A percentile compares a stretch with the other conserved stretches of the same genome.
Evolutionary conservation across 495 filamentous ascomycete genomes (phyloP).

Genomic region (Lichina pygmaea): DNA sequence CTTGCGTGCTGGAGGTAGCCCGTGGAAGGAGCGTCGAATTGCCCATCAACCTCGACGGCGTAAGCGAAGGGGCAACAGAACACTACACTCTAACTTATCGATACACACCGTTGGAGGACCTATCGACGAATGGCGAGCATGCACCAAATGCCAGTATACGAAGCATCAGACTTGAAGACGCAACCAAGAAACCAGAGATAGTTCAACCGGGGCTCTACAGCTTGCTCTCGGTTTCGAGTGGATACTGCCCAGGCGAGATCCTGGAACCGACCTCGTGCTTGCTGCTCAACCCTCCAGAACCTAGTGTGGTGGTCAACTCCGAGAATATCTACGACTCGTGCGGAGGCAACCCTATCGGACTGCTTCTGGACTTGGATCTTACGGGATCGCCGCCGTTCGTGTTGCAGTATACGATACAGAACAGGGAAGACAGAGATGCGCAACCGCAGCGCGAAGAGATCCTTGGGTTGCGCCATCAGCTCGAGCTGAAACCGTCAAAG

Average conservation of each 20-base stretch:
- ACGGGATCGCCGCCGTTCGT: slow-evolving; percentile 75
- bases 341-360: slow-evolving; percentile 71
- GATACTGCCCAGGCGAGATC: slow-evolving; percentile 65
- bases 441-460: slow-evolving; percentile 23
- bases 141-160: slow-evolving; percentile 14
- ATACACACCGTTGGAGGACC: slow-evolving; percentile 40
- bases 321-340: slow-evolving; percentile 83
- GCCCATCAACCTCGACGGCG: slow-evolving; percentile 41
- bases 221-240: slow-evolving; percentile 45
- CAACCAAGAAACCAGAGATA: slow-evolving; percentile 15
- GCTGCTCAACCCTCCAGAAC: slow-evolving; percentile 72
- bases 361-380: slow-evolving; percentile 64
- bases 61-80: slow-evolving; percentile 24
- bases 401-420: slow-evolving; percentile 41
- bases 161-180: slow-evolving; percentile 14
- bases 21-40: slow-evolving; percentile 40
- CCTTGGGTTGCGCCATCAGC: slow-evolving; percentile 41
- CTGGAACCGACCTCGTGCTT: slow-evolving; percentile 79
- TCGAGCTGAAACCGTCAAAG: slow-evolving; percentile 55
- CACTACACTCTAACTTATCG: slow-evolving; percentile 33
- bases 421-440: slow-evolving; percentile 25
- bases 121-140: slow-evolving; percentile 36
- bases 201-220: slow-evolving; percentile 65
- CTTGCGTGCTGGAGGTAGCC: slow-evolving; percentile 55
- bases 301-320: slow-evolving; percentile 37